Conservation (phyloP, 192 early-diverging fungal genomes). For the Thamnidium elegans region DNA sequence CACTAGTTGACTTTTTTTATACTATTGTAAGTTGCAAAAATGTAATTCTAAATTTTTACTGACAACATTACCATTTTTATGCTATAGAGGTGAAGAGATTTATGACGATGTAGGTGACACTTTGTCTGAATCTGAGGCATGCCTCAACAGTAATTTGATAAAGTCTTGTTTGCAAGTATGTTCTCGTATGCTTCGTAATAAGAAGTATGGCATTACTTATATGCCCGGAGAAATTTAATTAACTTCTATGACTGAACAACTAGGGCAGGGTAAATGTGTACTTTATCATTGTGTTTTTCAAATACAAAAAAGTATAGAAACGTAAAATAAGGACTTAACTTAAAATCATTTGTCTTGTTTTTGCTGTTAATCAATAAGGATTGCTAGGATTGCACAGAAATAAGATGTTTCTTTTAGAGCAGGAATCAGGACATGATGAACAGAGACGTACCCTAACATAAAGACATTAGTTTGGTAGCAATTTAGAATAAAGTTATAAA, state of each 20-base stretch:
- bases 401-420: conserved; percentile 9
- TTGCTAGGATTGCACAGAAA: conserved; percentile 7
- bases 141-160: neutral
- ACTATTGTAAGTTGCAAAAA: too few species aligned
- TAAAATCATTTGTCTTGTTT: conserved; percentile 9
- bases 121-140: neutral
- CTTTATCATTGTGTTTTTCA: conserved; percentile 8
- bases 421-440: conserved; percentile 6
- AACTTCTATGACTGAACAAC: neutral
- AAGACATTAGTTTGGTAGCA: conserved; percentile 10
- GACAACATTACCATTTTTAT: too few species aligned
- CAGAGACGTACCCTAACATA: too few species aligned
- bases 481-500: conserved; percentile 11
- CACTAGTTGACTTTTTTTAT: too few species aligned
- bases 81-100: conserved; percentile 2
- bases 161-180: neutral
- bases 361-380: conserved; percentile 9
- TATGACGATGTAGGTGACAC: conserved; percentile 1
- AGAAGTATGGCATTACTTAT: neutral
- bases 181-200: neutral
- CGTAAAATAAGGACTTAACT: conserved; percentile 5
- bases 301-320: conserved; percentile 8
- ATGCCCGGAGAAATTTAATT: neutral
- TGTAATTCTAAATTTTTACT: too few species aligned
- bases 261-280: conserved; percentile 10